These are phyloP conservation scores for Podaxis pistillaris DNA, from an alignment of 768 basidiomycete species.

Conservation along the genomic window DNA sequence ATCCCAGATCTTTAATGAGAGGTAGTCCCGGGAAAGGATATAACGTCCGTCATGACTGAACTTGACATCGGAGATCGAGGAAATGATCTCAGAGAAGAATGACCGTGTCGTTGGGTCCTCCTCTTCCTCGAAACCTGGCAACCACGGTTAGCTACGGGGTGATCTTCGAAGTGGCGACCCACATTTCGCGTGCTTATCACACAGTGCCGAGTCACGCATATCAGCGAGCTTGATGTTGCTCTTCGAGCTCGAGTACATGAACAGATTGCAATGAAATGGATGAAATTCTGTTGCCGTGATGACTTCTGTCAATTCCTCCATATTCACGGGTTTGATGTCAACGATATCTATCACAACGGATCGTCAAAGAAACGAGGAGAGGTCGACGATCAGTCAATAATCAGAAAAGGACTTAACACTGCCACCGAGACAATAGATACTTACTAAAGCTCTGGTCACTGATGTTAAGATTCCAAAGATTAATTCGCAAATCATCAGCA, in stretches of 20 bases:
- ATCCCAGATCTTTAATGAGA: conserved; percentile 99
- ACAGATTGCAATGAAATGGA: conserved; percentile 94
- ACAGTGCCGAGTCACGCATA: conserved; percentile 97
- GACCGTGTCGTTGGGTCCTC: conserved; percentile 97
- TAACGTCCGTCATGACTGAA: conserved; percentile 97
- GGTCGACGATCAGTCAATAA: conserved; percentile 16
- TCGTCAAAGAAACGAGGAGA: not conserved
- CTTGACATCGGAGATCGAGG: conserved; percentile 99
- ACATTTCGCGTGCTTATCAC: conserved; percentile 97
- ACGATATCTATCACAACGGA: conserved; percentile 76
- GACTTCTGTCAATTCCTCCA: conserved; percentile 99
- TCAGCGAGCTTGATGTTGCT: conserved; percentile 99
- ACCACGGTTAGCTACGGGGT: conserved; percentile 15
- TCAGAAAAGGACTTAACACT: conserved; percentile 6
- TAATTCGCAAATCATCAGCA: conserved; percentile 96
- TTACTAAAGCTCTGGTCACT: conserved; percentile 98
- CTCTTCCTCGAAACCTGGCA: conserved; percentile 94
- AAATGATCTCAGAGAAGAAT: conserved; percentile 99
- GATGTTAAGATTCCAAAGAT: conserved; percentile 98
- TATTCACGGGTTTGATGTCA: conserved; percentile 99
- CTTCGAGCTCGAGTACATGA: conserved; percentile 99
- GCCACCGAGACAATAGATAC: conserved; percentile 29
- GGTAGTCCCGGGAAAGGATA: conserved; percentile 94
- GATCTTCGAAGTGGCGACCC: conserved; percentile 28
- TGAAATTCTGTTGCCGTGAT: conserved; percentile 99